Evolutionary conservation across 148 eudicot genomes (phyloP), one percentile per base, ranked within the genome.

Genomic region (Persicaria tinctoria): DNA sequence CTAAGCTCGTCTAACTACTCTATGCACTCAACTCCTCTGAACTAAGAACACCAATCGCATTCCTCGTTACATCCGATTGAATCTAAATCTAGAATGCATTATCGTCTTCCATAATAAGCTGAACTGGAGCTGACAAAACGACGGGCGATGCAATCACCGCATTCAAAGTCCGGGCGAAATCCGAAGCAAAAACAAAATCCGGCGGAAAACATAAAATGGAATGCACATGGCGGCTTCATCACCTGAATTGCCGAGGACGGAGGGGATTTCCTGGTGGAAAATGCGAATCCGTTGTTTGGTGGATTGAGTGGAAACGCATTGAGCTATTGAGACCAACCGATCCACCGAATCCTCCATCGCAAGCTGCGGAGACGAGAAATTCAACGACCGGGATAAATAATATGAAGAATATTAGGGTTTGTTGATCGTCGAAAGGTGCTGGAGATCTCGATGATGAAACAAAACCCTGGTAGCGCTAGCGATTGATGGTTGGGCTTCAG

Each of bases 311-410:
- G 85, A 74, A 63, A 89, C 85, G 46, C 79, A 82, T 57, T 78
- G 84, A 45, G 75, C 68, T 27, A 86, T 78, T 32, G 85, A 75
- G 48, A 73, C 76, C 72, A 87, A 74, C 0, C 87, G 82, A 16
- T 79, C 83, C 53, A 84, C 27, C 14, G 89, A 73, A 83, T 85
- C 86, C 81, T 83, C 86, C 93, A 85, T 89, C 57, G 81, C 51
- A 64, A 32, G 23, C 13, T 51, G 48, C 64, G 17, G 46, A 10
- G 8, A 8, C 45, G 51, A 57, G 51, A 44, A 45, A 66, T 6
- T 66, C 47, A 66, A 38, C 47, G 44, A 41, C 47, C 2, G 18
- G 48, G 14, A 13, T 41, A 41, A 41, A 41, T 13, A 38, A 41
- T 66, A 60, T 1, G 70, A 41, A 13, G 4, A 5, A 66, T 38